Base-by-base conservation (phyloP, 2,329 filamentous ascomycete genomes). In the Exophiala mesophila region DNA sequence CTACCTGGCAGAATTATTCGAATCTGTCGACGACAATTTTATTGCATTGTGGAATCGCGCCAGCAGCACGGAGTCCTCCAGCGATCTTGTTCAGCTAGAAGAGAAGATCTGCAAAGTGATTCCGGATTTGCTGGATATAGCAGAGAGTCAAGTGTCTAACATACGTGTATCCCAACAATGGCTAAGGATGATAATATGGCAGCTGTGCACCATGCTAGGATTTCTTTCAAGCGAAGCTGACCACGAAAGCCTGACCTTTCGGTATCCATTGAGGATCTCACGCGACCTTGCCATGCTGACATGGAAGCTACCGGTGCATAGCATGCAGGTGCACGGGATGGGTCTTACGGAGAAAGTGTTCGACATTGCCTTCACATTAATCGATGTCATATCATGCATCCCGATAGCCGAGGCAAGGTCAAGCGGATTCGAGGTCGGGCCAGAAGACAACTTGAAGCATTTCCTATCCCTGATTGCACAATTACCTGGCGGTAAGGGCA, bases 311-410 rank as follows among this genome's bases (percentile, higher is more conserved):
- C 82, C 82, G 0, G 77, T 78, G 26, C 75, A 81, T 53, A 80
- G 80, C 35, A 82, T 88, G 68, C 85, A 89, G 50, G 69, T 88
- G 3, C 73, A 88, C 52, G 83, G 82, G 18, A 76, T 85, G 30
- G 83, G 83, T 19, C 63, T 92, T 82, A 78, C 90, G 46, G 85
- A 88, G 58, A 89, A 89, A 59, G 67, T 94, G 12, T 77, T 92
- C 54, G 83, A 88, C 53, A 77, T 88, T 24, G 79, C 84, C 12
- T 83, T 76, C 59, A 79, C 81, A 10, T 71, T 92, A 47, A 82
- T 76, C 7, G 84, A 89, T 49, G 80, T 85, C 19, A 77, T 94
- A 41, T 73, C 81, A 8, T 76, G 70, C 55, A 71, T 77, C 4
- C 72, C 73, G 1, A 71, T 81, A 37, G 77, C 81, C 36, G 76